A percentile compares a stretch with the other conserved stretches of the same genome.
These are phyloP conservation scores for Aspergillus homomorphus DNA, from an alignment of 495 filamentous ascomycete species.

Conservation along the genomic window DNA sequence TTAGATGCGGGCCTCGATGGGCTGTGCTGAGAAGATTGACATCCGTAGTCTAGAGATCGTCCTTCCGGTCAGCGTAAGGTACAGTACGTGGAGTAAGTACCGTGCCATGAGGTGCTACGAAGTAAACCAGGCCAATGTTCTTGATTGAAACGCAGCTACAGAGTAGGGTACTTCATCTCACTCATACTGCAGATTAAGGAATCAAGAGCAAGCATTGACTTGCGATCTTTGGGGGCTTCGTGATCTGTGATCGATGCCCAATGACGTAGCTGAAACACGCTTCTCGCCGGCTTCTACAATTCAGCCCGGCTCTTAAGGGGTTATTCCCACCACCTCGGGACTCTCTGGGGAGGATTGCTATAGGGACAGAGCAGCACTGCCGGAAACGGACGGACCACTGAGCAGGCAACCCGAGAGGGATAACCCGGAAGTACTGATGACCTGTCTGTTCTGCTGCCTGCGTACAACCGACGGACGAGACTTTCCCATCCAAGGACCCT, in stretches of 20 bases:
- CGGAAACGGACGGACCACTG: slow-evolving; percentile 13
- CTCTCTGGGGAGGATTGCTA: not conserved
- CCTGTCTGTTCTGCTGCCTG: slow-evolving; percentile 7
- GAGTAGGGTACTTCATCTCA: not conserved
- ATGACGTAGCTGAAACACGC: slow-evolving; percentile 22
- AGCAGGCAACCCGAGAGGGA: slow-evolving; percentile 1
- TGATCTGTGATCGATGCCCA: slow-evolving; percentile 21
- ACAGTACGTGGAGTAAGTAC: too few relatives aligned
- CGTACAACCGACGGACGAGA: slow-evolving; percentile 7
- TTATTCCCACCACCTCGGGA: too few relatives aligned
- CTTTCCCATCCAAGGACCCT: not conserved
- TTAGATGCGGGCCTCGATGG: not conserved
- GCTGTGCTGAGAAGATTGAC: not conserved
- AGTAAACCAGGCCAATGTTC: not conserved
- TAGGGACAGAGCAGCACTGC: not conserved
- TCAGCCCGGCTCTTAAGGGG: not conserved
- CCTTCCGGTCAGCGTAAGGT: not conserved
- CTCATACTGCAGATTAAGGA: slow-evolving; percentile 5
- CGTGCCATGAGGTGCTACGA: too few relatives aligned
- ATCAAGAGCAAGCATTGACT: slow-evolving; percentile 9
- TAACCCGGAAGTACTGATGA: not conserved
- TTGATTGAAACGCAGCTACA: not conserved
- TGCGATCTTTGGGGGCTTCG: slow-evolving; percentile 13
- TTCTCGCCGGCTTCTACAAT: not conserved
- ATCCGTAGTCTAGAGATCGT: not conserved